Evolutionary conservation across 2,329 filamentous ascomycete genomes (phyloP).

Genomic region (Canariomyces notabilis): DNA sequence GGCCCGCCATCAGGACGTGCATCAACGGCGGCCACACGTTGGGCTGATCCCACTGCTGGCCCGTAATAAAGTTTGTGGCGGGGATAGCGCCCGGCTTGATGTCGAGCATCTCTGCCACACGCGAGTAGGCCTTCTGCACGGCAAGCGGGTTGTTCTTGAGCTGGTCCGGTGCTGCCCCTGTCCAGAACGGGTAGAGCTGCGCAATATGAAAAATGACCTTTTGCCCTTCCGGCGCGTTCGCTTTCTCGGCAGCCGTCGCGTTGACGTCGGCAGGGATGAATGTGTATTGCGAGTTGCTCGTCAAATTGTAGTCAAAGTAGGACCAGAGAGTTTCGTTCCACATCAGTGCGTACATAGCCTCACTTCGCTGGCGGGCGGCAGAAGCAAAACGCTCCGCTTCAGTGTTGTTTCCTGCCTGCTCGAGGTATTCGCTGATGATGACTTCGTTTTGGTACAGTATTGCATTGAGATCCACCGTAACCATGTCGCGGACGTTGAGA

Average conservation of each 20-base stretch:
- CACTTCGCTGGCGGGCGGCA: conserved; percentile 48
- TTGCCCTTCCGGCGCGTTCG: conserved; percentile 46
- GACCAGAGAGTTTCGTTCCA: conserved; percentile 59
- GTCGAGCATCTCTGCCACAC: conserved; percentile 49
- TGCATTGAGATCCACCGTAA: conserved; percentile 64
- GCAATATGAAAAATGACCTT: conserved; percentile 55
- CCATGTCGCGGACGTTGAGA: conserved; percentile 52
- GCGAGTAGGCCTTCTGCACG: conserved; percentile 49
- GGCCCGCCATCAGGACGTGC: conserved; percentile 58
- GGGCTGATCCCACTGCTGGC: conserved; percentile 66
- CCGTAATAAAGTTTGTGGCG: conserved; percentile 55
- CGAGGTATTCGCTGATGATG: conserved; percentile 51
- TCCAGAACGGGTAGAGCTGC: conserved; percentile 67
- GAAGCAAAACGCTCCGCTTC: conserved; percentile 46
- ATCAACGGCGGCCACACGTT: conserved; percentile 66
- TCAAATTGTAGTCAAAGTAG: conserved; percentile 68
- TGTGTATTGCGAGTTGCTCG: conserved; percentile 49
- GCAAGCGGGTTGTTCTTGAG: conserved; percentile 56
- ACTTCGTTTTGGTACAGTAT: conserved; percentile 63
- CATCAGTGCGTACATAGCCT: conserved; percentile 58
- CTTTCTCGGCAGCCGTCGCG: conserved; percentile 36
- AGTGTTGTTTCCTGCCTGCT: conserved; percentile 44
- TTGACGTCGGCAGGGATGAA: conserved; percentile 48
- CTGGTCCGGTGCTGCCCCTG: conserved; percentile 53
- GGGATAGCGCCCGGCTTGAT: conserved; percentile 52